These are phyloP conservation scores for Cystobasidium pallidum DNA, from an alignment of 1,284 basidiomycete genomes.

Conservation along the genomic window DNA sequence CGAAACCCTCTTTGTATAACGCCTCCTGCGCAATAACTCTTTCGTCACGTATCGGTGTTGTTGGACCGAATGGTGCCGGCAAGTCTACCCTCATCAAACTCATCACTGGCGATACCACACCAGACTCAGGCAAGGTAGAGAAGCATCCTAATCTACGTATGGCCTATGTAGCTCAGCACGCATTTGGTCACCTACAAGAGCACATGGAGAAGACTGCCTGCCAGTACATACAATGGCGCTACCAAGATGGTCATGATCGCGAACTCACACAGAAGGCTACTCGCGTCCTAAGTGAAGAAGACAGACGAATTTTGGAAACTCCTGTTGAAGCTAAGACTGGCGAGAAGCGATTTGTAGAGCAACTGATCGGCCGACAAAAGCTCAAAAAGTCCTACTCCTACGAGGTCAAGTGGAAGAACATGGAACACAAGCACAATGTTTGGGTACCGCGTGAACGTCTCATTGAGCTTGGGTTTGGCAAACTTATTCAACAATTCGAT, in stretches of 20 bases:
- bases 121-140: slow-evolving; percentile 90
- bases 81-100: slow-evolving; percentile 98
- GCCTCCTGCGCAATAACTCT: slow-evolving; percentile 91
- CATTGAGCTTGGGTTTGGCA: slow-evolving; percentile 84
- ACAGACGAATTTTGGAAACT: slow-evolving; percentile 76
- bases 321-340: slow-evolving; percentile 93
- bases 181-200: slow-evolving; percentile 85
- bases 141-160: slow-evolving; percentile 95
- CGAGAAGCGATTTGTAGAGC: slow-evolving; percentile 81
- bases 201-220: slow-evolving; percentile 95
- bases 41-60: slow-evolving; percentile 61
- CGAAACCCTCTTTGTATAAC: slow-evolving; percentile 79
- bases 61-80: slow-evolving; percentile 74
- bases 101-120: slow-evolving; percentile 89
- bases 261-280: slow-evolving; percentile 90
- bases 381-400: slow-evolving; percentile 71
- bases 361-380: slow-evolving; percentile 95
- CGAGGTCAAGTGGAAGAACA: slow-evolving; percentile 86
- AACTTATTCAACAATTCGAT: slow-evolving; percentile 92
- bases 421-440: slow-evolving; percentile 89
- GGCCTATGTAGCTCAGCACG: slow-evolving; percentile 97
- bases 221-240: slow-evolving; percentile 97
- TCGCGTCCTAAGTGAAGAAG: slow-evolving; percentile 85
- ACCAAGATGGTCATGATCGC: slow-evolving; percentile 98
- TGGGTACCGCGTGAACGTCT: slow-evolving; percentile 92